Conservation (phyloP, 1,139 yeast species). For the Hansenula lynferdii region DNA sequence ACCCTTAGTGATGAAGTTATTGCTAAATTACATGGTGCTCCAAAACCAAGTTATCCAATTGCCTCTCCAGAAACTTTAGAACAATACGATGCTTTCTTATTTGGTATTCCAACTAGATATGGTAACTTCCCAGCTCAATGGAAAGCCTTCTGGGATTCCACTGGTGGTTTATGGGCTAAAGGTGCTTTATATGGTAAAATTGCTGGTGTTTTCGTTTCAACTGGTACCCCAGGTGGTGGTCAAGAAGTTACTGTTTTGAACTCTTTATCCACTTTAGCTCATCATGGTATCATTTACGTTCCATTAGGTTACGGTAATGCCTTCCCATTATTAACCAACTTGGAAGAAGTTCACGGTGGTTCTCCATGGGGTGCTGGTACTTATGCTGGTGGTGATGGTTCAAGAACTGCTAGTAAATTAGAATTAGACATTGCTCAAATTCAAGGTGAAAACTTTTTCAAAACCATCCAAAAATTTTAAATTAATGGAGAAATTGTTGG, state of each 20-base stretch:
- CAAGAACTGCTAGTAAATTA: conserved; percentile 62
- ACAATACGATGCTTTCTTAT: conserved; percentile 68
- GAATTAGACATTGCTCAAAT: conserved; percentile 58
- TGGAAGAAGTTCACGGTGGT: conserved; percentile 74
- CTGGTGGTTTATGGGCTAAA: conserved; percentile 78
- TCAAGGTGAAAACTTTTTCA: conserved; percentile 52
- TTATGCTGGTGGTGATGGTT: conserved; percentile 74
- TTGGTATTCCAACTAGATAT: conserved; percentile 81
- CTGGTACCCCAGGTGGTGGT: conserved; percentile 85
- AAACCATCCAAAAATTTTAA: conserved; percentile 17
- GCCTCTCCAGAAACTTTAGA: conserved; percentile 57
- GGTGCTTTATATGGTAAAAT: conserved; percentile 74
- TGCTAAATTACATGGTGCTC: conserved; percentile 57
- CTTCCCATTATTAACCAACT: conserved; percentile 52
- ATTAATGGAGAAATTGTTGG: background rate
- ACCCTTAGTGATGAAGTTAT: conserved; percentile 66
- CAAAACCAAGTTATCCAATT: conserved; percentile 64
- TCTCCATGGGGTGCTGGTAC: conserved; percentile 92
- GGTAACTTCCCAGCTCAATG: conserved; percentile 82
- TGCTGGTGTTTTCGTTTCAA: conserved; percentile 72
- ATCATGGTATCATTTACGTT: conserved; percentile 75
- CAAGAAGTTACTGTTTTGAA: conserved; percentile 69
- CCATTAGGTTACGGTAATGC: conserved; percentile 75
- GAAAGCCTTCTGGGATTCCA: conserved; percentile 76
- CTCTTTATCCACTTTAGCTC: conserved; percentile 62